Percentiles rank a stretch among this genome's conserved stretches.
Conservation (phyloP, 116 monocot genomes). For the Phalaenopsis hybrid region DNA sequence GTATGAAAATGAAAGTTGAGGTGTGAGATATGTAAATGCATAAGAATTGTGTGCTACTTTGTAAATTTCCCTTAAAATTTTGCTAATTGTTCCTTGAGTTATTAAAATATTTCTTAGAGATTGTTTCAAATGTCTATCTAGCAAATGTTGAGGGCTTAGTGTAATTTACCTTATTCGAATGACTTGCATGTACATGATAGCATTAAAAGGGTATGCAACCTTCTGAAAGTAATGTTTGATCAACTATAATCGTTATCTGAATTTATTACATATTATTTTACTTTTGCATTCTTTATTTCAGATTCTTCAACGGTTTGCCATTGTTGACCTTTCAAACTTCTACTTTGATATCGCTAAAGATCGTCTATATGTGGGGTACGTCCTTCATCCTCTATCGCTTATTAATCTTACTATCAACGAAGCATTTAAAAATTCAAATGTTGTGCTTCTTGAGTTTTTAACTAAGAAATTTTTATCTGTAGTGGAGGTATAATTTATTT, state of each 20-base stretch:
- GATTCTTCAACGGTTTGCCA: constrained; percentile 85
- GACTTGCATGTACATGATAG: background rate
- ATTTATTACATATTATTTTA: constrained; percentile 3
- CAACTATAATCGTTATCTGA: background rate
- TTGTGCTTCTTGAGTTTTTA: background rate
- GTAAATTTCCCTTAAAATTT: background rate
- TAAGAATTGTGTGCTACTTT: background rate
- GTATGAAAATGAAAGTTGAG: too few relatives aligned
- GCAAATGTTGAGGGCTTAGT: background rate
- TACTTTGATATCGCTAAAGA: constrained; percentile 96
- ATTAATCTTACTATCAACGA: background rate
- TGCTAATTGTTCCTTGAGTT: background rate
- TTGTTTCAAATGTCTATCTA: background rate
- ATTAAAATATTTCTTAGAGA: background rate
- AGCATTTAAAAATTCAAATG: background rate
- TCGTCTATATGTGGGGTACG: constrained; percentile 97
- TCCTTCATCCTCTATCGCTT: background rate
- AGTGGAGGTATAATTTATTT: background rate
- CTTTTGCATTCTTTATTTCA: constrained; percentile 17
- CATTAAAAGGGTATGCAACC: background rate
- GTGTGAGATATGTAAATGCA: too few relatives aligned
- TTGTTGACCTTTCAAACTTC: constrained; percentile 94
- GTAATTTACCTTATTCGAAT: background rate
- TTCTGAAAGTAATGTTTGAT: background rate
- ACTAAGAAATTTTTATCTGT: background rate